Evolutionary conservation across 495 filamentous ascomycete species (phyloP).

Genomic region (Evansstolkia leycettana): DNA sequence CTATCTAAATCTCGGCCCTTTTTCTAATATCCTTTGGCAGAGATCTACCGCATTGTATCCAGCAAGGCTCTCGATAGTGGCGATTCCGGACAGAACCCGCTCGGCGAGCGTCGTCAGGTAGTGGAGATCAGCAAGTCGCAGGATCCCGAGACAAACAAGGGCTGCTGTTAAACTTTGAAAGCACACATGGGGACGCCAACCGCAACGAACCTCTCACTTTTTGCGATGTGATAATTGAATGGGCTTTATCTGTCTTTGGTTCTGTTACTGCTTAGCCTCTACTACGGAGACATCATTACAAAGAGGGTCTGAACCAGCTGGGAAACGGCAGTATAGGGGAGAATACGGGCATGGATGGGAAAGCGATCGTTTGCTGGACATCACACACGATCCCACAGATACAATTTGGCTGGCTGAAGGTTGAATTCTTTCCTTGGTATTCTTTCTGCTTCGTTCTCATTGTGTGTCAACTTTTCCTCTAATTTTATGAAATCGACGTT

Average conservation of each 20-base stretch:
- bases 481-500: constrained; percentile 24
- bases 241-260: constrained; percentile 27
- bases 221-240: constrained; percentile 32
- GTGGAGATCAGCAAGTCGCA: constrained; percentile 74
- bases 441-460: constrained; percentile 4
- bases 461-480: constrained; percentile 4
- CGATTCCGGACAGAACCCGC: constrained; percentile 60
- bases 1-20: background rate
- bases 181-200: constrained; percentile 12
- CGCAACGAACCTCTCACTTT: constrained; percentile 30
- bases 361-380: constrained; percentile 16
- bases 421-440: constrained; percentile 8
- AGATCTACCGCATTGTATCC: constrained; percentile 99
- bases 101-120: constrained; percentile 56
- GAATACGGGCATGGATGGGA: constrained; percentile 13
- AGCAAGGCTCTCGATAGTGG: constrained; percentile 88
- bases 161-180: constrained; percentile 71
- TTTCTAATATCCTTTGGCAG: constrained; percentile 31
- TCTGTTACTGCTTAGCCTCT: constrained; percentile 28
- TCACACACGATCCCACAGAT: constrained; percentile 5
- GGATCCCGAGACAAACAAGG: constrained; percentile 64
- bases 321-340: constrained; percentile 17
- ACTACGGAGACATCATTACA: constrained; percentile 29
- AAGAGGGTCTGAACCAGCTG: constrained; percentile 21
- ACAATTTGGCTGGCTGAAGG: no score